phyloP scores from a whole-genome alignment of 1,139 yeast genomes.

The Magnusiomyces fungicola region DNA sequence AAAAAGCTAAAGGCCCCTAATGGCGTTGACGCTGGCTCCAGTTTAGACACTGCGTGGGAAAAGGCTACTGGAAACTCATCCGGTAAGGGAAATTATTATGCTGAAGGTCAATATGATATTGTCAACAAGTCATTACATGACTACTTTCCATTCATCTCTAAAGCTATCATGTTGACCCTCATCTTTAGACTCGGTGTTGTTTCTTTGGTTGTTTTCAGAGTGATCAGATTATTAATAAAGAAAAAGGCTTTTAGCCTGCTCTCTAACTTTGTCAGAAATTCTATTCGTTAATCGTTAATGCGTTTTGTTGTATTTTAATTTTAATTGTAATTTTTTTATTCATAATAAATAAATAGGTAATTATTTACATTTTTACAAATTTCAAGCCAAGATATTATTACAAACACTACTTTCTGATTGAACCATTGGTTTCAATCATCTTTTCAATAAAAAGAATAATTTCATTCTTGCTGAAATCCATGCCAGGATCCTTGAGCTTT shows the following conservation, averaged over 20 bases:
- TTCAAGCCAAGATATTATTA: no score
- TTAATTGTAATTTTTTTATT: no score
- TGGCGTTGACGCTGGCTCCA: neutral
- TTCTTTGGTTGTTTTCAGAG: no score
- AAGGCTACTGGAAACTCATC: neutral
- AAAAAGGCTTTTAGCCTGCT: no score
- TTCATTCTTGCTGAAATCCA: slow-evolving; percentile 21
- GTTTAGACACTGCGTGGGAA: neutral
- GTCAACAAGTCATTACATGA: slow-evolving; percentile 13
- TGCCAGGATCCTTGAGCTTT: slow-evolving; percentile 41
- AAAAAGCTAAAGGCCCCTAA: neutral
- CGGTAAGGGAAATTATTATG: no score
- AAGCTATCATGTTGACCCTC: slow-evolving; percentile 10
- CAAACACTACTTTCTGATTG: slow-evolving; percentile 1
- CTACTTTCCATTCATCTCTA: slow-evolving; percentile 13
- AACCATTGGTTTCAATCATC: slow-evolving; percentile 13
- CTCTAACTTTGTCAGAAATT: no score
- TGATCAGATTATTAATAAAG: no score
- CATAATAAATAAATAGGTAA: no score
- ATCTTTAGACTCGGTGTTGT: no score
- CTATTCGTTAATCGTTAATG: no score
- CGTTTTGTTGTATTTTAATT: no score
- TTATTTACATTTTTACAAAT: no score
- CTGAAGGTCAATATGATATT: slow-evolving; percentile 15
- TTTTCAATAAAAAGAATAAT: slow-evolving; percentile 8